phyloP scores from a whole-genome alignment of 805 yeast species.

The Zygosaccharomyces lentus region DNA sequence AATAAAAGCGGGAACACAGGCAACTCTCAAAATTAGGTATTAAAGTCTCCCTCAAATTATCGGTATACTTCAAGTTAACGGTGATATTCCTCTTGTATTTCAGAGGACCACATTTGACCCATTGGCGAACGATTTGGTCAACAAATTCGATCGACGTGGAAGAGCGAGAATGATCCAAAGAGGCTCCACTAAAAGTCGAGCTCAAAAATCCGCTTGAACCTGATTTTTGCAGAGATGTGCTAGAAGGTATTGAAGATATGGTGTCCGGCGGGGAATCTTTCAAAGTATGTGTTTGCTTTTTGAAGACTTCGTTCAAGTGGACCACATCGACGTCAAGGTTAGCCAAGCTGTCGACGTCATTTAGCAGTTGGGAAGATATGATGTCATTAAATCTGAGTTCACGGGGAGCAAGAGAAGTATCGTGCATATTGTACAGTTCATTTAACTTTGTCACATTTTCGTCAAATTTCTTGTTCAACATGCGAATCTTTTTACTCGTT shows the following conservation, averaged over 20 bases:
- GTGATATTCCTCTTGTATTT: slow-evolving; percentile 33
- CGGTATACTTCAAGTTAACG: slow-evolving; percentile 41
- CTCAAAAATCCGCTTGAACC: slow-evolving; percentile 12
- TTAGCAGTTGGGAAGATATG: slow-evolving; percentile 24
- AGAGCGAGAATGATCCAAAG: slow-evolving; percentile 6
- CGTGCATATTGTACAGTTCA: slow-evolving; percentile 25
- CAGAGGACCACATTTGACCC: slow-evolving; percentile 32
- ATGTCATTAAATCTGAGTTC: slow-evolving; percentile 31
- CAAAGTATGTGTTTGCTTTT: slow-evolving; percentile 28
- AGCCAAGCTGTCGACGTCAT: slow-evolving; percentile 34
- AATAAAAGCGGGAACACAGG: slow-evolving; percentile 54
- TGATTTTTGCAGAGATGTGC: slow-evolving; percentile 10
- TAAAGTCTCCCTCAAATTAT: slow-evolving; percentile 46
- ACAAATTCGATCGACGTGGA: slow-evolving; percentile 20
- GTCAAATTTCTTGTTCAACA: slow-evolving; percentile 21
- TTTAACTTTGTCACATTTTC: slow-evolving; percentile 21
- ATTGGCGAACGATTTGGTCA: slow-evolving; percentile 24
- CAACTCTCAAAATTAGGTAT: slow-evolving; percentile 64
- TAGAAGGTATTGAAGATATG: slow-evolving; percentile 12
- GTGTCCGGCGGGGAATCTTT: slow-evolving; percentile 14
- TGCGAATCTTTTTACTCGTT: slow-evolving; percentile 12
- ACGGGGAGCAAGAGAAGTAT: slow-evolving; percentile 17
- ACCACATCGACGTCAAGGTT: slow-evolving; percentile 21
- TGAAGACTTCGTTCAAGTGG: slow-evolving; percentile 27
- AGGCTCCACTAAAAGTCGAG: slow-evolving; percentile 14